These are phyloP conservation scores for Hypoxylon sp. DNA, from an alignment of 2,329 filamentous ascomycete species.

Conservation along the genomic window DNA sequence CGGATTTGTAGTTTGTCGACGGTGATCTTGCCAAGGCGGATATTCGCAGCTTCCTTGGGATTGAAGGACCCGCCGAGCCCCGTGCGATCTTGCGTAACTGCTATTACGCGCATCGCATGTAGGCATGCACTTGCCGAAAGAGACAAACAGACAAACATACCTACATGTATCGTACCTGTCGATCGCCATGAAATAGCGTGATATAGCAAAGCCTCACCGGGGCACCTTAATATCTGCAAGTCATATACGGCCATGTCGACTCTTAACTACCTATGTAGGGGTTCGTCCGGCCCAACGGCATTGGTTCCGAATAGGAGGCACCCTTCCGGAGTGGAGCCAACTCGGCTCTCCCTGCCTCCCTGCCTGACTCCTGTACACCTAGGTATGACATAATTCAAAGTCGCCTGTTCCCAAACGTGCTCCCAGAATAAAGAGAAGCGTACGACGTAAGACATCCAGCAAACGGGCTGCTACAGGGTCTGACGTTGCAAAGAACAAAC, in stretches of 20 bases:
- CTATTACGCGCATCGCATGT: constrained; percentile 19
- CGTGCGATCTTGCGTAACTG: constrained; percentile 39
- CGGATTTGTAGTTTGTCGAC: constrained; percentile 30
- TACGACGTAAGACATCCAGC: constrained; percentile 33
- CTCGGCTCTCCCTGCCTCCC: neutral
- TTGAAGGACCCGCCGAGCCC: constrained; percentile 30
- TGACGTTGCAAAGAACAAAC: constrained; percentile 27
- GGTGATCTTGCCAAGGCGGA: constrained; percentile 45
- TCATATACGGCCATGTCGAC: neutral
- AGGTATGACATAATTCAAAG: constrained; percentile 4
- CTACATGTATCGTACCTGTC: neutral
- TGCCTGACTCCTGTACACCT: neutral
- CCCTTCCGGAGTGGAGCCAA: neutral
- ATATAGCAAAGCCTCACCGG: neutral
- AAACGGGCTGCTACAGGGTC: constrained; percentile 30
- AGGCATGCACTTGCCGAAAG: constrained; percentile 9
- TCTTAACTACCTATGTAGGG: constrained; percentile 3
- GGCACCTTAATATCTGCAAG: neutral
- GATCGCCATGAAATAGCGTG: neutral
- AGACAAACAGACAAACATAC: constrained; percentile 28
- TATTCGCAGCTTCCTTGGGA: constrained; percentile 37
- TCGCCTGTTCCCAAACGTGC: constrained; percentile 10
- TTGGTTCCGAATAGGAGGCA: constrained; percentile 4
- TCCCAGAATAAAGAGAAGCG: constrained; percentile 8
- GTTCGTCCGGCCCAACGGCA: neutral